These are phyloP conservation scores for Oxyria digyna DNA, from an alignment of 148 eudicot genomes.

Conservation along the genomic window DNA sequence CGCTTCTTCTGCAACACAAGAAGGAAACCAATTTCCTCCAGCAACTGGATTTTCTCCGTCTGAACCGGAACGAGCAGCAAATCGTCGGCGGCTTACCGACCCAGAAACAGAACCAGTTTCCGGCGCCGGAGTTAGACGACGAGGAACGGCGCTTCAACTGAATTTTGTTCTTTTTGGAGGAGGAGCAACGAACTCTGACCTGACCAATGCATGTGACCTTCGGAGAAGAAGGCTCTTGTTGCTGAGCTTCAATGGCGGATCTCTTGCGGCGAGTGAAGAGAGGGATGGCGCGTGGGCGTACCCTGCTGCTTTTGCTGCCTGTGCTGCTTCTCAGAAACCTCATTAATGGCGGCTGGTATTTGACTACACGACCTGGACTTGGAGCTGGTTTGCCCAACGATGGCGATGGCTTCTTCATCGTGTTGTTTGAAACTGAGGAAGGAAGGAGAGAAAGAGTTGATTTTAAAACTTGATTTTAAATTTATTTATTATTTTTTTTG, in stretches of 20 bases:
- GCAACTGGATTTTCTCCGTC: background rate
- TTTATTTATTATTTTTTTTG: too few species aligned
- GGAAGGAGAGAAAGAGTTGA: too few species aligned
- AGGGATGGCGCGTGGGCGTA: conserved; percentile 36
- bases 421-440: too few species aligned
- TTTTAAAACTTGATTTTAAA: too few species aligned
- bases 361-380: too few species aligned
- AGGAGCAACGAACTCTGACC: conserved; percentile 44
- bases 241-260: background rate
- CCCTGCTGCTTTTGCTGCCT: conserved; percentile 39
- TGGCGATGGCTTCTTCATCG: too few species aligned
- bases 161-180: conserved; percentile 10
- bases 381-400: too few species aligned
- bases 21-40: conserved; percentile 32
- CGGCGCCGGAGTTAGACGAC: background rate
- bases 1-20: conserved; percentile 32
- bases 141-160: background rate
- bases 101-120: conserved; percentile 17
- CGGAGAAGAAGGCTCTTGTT: conserved; percentile 84
- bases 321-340: conserved; percentile 44
- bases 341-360: conserved; percentile 86
- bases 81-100: conserved; percentile 8
- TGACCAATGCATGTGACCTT: conserved; percentile 96
- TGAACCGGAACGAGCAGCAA: conserved; percentile 7
- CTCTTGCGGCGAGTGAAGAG: conserved; percentile 40